phyloP scores from a whole-genome alignment of 805 yeast species.

The Metschnikowia drakensbergensis region DNA sequence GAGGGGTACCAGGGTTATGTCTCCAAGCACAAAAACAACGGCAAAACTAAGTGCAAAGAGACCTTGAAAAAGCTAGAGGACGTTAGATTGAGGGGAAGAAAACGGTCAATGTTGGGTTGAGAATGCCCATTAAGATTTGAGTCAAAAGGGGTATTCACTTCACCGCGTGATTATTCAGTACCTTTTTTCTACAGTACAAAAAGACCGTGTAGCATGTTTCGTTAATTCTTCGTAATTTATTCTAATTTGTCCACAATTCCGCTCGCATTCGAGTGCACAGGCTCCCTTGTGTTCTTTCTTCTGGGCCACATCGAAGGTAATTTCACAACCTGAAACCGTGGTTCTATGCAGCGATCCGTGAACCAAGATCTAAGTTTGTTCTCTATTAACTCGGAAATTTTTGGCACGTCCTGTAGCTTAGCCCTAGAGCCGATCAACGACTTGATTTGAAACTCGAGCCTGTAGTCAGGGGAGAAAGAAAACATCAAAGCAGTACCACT shows the following conservation, averaged over 20 bases:
- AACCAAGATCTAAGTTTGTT: constrained; percentile 82
- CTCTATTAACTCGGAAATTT: constrained; percentile 80
- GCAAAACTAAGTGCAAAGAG: constrained; percentile 45
- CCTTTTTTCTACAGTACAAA: background rate
- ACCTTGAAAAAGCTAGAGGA: constrained; percentile 66
- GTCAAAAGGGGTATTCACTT: background rate
- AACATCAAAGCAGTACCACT: constrained; percentile 74
- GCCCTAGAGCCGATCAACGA: constrained; percentile 92
- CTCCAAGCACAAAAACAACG: constrained; percentile 22
- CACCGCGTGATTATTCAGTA: background rate
- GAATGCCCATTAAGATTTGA: background rate
- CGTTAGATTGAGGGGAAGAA: constrained; percentile 88
- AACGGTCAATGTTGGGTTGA: constrained; percentile 87
- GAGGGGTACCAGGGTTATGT: constrained; percentile 53
- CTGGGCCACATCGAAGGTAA: constrained; percentile 87
- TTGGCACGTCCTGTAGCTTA: constrained; percentile 88
- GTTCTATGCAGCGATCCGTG: constrained; percentile 88
- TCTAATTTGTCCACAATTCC: constrained; percentile 21
- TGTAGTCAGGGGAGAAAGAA: constrained; percentile 87
- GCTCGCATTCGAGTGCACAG: constrained; percentile 18
- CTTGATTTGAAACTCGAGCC: constrained; percentile 82
- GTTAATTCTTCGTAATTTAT: background rate
- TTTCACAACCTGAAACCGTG: constrained; percentile 80
- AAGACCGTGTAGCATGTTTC: background rate
- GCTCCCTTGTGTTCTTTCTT: constrained; percentile 36